Conservation (phyloP, 345 rosid genomes). For the Eucalyptus virginea region DNA sequence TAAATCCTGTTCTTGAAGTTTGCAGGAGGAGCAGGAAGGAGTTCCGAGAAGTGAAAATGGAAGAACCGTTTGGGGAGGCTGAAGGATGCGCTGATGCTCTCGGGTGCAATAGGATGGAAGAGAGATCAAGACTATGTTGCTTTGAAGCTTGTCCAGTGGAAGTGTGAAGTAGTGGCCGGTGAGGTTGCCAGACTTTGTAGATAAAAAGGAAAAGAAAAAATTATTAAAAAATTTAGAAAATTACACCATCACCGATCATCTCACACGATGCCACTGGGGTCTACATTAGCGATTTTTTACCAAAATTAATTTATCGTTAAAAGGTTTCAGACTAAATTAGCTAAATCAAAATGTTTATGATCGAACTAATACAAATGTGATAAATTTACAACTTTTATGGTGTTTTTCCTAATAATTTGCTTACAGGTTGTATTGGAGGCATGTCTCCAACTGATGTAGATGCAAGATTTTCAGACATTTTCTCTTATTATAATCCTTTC, state of each 20-base stretch:
- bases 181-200: not conserved
- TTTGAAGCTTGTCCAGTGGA: not conserved
- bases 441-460: too few relatives aligned
- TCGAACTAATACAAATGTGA: too few relatives aligned
- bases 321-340: too few relatives aligned
- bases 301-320: too few relatives aligned
- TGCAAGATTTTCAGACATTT: not conserved
- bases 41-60: not conserved
- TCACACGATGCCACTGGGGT: rapidly evolving
- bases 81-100: not conserved
- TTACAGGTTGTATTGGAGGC: too few relatives aligned
- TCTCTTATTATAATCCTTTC: not conserved
- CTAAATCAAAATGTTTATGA: too few relatives aligned
- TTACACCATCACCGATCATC: rapidly evolving
- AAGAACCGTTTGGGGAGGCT: not conserved
- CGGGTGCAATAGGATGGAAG: not conserved
- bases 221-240: too few relatives aligned
- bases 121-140: not conserved
- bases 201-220: too few relatives aligned
- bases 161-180: not conserved
- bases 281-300: too few relatives aligned
- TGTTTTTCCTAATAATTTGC: too few relatives aligned
- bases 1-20: not conserved
- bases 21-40: not conserved
- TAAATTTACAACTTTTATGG: too few relatives aligned